Conservation (phyloP, 805 yeast species). For the Kregervanrija fluxuum region DNA sequence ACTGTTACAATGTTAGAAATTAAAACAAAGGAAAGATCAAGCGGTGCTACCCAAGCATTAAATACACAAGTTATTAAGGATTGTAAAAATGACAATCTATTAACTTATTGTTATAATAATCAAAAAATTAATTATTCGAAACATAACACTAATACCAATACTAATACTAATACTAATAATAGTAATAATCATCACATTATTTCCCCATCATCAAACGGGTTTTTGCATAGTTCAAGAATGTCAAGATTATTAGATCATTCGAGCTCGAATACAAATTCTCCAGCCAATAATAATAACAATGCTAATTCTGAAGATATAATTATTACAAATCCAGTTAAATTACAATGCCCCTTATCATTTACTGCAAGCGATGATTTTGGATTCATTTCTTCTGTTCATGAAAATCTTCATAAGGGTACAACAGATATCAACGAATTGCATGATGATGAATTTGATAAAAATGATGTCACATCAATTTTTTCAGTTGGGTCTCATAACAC, state of each 20-base stretch:
- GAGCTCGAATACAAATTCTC: not conserved
- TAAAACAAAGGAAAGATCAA: slow-evolving; percentile 42
- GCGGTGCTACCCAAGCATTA: slow-evolving; percentile 23
- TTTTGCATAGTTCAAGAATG: slow-evolving; percentile 8
- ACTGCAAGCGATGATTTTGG: slow-evolving; percentile 25
- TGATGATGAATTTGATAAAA: slow-evolving; percentile 12
- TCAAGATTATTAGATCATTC: slow-evolving; percentile 16
- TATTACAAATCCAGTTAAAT: slow-evolving; percentile 31
- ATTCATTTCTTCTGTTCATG: slow-evolving; percentile 20
- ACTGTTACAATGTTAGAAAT: slow-evolving; percentile 55
- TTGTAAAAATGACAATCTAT: slow-evolving; percentile 52
- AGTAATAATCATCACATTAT: no score
- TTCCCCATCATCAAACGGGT: not conserved
- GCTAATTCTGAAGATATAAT: slow-evolving; percentile 19
- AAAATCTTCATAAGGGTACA: slow-evolving; percentile 17
- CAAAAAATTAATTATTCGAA: slow-evolving; percentile 10
- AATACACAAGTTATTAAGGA: slow-evolving; percentile 54
- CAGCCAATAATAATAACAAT: not conserved
- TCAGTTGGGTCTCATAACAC: slow-evolving; percentile 20
- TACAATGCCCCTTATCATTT: slow-evolving; percentile 29
- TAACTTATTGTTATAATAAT: slow-evolving; percentile 46
- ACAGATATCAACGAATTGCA: slow-evolving; percentile 19
- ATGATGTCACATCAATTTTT: slow-evolving; percentile 20
- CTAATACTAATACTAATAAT: slow-evolving; percentile 1
- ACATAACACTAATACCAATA: not conserved